phyloP scores from a whole-genome alignment of 495 filamentous ascomycete genomes.

The Aspergillus hancockii region DNA sequence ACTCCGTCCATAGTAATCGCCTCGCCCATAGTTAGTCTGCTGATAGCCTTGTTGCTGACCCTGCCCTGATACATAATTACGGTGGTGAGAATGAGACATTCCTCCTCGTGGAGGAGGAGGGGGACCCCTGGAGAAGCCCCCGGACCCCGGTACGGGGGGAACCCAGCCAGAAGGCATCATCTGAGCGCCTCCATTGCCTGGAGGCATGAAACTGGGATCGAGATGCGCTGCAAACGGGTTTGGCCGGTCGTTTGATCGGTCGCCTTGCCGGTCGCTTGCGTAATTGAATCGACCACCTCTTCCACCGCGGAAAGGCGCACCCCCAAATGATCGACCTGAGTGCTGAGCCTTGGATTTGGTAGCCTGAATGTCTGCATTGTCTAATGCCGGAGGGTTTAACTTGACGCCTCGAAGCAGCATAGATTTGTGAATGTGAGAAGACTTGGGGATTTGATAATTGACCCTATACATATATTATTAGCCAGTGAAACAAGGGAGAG shows the following conservation, averaged over 20 bases:
- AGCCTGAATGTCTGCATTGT: constrained; percentile 69
- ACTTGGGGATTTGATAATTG: constrained; percentile 77
- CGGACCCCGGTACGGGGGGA: constrained; percentile 34
- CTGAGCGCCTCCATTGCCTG: constrained; percentile 28
- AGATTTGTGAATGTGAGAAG: constrained; percentile 77
- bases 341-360: constrained; percentile 60
- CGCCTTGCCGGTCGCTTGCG: constrained; percentile 41
- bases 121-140: constrained; percentile 40
- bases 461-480: constrained; percentile 63
- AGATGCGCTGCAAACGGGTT: constrained; percentile 58
- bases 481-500: constrained; percentile 19
- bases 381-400: constrained; percentile 67
- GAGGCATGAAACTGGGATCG: constrained; percentile 50
- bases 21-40: constrained; percentile 21
- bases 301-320: constrained; percentile 56
- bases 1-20: constrained; percentile 31
- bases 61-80: constrained; percentile 7
- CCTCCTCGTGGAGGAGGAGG: constrained; percentile 46
- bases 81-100: constrained; percentile 27
- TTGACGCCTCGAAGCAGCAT: constrained; percentile 88
- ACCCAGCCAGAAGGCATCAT: constrained; percentile 41
- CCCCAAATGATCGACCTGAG: constrained; percentile 64
- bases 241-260: constrained; percentile 29
- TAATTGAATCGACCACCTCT: constrained; percentile 58
- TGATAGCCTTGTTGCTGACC: constrained; percentile 30